Base-by-base conservation (phyloP, 1,284 basidiomycete genomes). In the Caloboletus firmus region DNA sequence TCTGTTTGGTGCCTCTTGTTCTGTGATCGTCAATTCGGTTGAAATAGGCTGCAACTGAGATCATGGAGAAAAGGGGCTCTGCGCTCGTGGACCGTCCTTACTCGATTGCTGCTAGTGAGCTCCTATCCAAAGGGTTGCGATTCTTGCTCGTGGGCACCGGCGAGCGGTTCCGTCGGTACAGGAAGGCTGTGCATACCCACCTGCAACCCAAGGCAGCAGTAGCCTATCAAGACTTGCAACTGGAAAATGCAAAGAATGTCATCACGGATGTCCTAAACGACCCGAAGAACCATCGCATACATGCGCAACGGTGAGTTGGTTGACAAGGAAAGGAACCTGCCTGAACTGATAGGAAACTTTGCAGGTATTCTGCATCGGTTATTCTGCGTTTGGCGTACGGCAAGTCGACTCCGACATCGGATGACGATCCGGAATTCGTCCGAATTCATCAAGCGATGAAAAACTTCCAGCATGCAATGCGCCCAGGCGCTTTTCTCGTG, bases 311-410 rank as follows among this genome's bases (percentile, higher is more conserved):
- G 75, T 70, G 51, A 24, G 57, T 31, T 31, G 9, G 26, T 28
- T 28, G 9, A 28, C 26, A 8, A 28, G 26, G 26, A 28, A 28
- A 28, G 26, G 26, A 2, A 28, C 26, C 9, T 28, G 26, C 26
- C 26, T 8, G 26, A 28, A 28, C 26, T 5, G 26, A 28, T 8
- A 8, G 10, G 11, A 24, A n/a, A 37, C 18, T 9, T 48, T 49
- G 18, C 53, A 87, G 84, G 37, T 88, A 82, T 59, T 79, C 85
- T 0, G 80, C 84, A 0, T 81, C 81, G 3, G 78, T 88, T 0
- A 82, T 87, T 5, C 76, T 90, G 71, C 76, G 79, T 2, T 71
- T 88, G 43, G 79, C 84, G 2, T 89, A 89, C 59, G 87, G 85
- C 6, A 84, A 82, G 57, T 70, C 76, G 0, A 69, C 62, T 56